These are phyloP conservation scores for Patellifolia procumbens DNA, from an alignment of 179 eudicot genomes.

Conservation along the genomic window DNA sequence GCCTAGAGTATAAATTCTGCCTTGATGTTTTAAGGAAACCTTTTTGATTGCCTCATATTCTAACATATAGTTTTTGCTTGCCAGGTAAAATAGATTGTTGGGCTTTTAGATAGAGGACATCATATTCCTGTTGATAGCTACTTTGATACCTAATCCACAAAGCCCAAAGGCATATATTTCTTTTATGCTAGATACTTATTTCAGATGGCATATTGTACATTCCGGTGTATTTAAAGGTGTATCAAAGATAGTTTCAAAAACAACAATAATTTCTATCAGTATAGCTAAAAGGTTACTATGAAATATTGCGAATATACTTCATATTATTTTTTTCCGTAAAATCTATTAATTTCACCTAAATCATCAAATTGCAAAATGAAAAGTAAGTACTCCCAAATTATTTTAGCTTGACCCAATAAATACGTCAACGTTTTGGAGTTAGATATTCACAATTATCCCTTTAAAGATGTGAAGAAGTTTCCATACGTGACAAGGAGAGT, in stretches of 20 bases:
- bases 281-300: too few species aligned
- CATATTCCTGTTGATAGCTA: not conserved
- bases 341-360: too few species aligned
- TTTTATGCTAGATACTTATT: too few species aligned
- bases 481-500: not conserved
- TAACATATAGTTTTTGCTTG: not conserved
- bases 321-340: too few species aligned
- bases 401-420: not conserved
- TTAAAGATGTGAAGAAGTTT: not conserved
- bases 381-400: not conserved
- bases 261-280: too few species aligned
- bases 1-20: constrained; percentile 12
- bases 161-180: too few species aligned
- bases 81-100: constrained; percentile 7
- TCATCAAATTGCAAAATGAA: not conserved
- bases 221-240: too few species aligned
- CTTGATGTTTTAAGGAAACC: constrained; percentile 28
- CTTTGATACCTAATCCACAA: constrained; percentile 16
- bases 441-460: not conserved
- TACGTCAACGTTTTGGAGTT: too few species aligned
- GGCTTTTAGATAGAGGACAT: constrained; percentile 17
- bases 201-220: too few species aligned
- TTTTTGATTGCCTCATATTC: not conserved
- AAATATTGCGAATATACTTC: too few species aligned
- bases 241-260: too few species aligned